Conservation (phyloP, 2,329 filamentous ascomycete species). For the Fusarium haematococcum region DNA sequence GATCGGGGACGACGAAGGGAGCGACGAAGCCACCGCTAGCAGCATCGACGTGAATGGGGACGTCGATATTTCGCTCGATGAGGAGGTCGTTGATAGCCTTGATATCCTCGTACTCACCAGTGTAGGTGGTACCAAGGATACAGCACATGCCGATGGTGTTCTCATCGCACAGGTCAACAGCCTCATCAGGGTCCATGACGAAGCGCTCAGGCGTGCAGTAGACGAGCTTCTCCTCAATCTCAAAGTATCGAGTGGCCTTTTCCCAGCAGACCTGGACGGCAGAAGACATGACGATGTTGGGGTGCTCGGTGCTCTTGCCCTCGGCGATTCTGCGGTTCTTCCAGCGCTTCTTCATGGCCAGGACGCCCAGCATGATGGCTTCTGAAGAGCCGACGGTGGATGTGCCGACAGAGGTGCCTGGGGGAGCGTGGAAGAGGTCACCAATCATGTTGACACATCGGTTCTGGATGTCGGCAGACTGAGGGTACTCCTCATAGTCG, state of each 20-base stretch:
- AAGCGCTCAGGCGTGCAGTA: conserved; percentile 72
- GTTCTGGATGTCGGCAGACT: conserved; percentile 88
- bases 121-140: conserved; percentile 94
- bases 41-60: conserved; percentile 93
- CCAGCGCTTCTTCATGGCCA: conserved; percentile 98
- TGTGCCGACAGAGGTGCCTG: conserved; percentile 81
- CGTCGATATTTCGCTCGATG: conserved; percentile 78
- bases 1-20: conserved; percentile 85
- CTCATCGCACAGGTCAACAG: conserved; percentile 71
- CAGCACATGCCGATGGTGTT: conserved; percentile 91
- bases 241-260: conserved; percentile 89
- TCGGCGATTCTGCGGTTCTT: conserved; percentile 85
- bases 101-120: conserved; percentile 94
- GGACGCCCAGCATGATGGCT: conserved; percentile 82
- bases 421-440: conserved; percentile 85
- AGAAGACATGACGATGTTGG: conserved; percentile 96
- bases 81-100: conserved; percentile 92
- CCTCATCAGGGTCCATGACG: conserved; percentile 72
- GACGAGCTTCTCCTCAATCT: conserved; percentile 88
- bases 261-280: conserved; percentile 99
- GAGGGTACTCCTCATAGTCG: conserved; percentile 87
- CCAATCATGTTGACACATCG: conserved; percentile 93
- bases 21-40: conserved; percentile 93
- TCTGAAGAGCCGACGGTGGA: conserved; percentile 92
- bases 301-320: conserved; percentile 82